phyloP scores from a whole-genome alignment of 2,329 filamentous ascomycete species.

The Cladosporium sp. region DNA sequence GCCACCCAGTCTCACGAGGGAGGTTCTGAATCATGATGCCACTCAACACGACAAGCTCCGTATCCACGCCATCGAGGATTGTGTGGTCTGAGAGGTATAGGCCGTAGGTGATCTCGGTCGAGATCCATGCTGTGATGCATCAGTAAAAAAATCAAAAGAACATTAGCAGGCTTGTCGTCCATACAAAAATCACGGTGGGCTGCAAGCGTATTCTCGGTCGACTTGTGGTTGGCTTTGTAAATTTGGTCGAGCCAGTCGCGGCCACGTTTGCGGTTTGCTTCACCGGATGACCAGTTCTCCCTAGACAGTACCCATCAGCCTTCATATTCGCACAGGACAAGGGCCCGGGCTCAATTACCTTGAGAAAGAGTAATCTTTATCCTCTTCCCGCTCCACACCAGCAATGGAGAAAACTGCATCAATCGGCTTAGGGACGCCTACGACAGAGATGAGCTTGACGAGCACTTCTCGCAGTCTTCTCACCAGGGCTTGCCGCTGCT shows the following conservation, averaged over 20 bases:
- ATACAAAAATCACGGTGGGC: conserved; percentile 45
- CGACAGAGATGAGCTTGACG: conserved; percentile 54
- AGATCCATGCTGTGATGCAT: conserved; percentile 43
- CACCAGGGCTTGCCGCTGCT: conserved; percentile 45
- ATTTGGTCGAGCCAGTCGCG: conserved; percentile 54
- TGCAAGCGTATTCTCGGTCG: conserved; percentile 36
- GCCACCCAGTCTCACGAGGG: conserved; percentile 51
- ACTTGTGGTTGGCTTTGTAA: conserved; percentile 48
- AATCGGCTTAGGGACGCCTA: conserved; percentile 61
- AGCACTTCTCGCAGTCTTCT: conserved; percentile 54
- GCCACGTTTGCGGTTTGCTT: conserved; percentile 51
- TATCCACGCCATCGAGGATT: conserved; percentile 52
- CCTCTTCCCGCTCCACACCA: conserved; percentile 50
- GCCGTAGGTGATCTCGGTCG: conserved; percentile 54
- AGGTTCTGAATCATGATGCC: conserved; percentile 59
- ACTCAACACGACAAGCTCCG: conserved; percentile 51
- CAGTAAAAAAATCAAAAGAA: not conserved
- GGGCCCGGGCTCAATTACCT: conserved; percentile 29
- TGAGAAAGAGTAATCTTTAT: conserved; percentile 53
- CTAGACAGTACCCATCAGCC: conserved; percentile 18
- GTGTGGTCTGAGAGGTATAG: conserved; percentile 55
- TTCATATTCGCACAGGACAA: not conserved
- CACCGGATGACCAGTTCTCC: conserved; percentile 56
- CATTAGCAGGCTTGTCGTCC: not conserved
- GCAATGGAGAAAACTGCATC: conserved; percentile 57